These are phyloP conservation scores for Allium cepa DNA, from an alignment of 106 monocot genomes.

Conservation along the genomic window DNA sequence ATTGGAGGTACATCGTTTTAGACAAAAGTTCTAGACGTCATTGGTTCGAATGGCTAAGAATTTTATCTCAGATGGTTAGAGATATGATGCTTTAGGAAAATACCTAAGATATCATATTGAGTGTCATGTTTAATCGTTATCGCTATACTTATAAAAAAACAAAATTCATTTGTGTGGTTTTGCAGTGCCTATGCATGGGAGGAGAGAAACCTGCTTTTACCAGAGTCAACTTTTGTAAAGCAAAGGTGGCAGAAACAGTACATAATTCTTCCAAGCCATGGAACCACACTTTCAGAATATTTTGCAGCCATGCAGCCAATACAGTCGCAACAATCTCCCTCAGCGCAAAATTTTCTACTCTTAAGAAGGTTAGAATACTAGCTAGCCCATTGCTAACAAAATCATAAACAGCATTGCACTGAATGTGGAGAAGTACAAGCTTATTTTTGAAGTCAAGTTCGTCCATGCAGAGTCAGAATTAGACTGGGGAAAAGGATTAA, in stretches of 20 bases:
- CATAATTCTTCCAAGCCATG: slow-evolving; percentile 16
- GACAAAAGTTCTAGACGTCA: background rate
- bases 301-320: slow-evolving; percentile 25
- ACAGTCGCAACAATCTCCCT: slow-evolving; percentile 14
- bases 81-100: no score
- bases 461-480: slow-evolving; percentile 9
- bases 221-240: slow-evolving; percentile 23
- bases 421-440: background rate
- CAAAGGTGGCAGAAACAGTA: slow-evolving; percentile 30
- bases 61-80: no score
- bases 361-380: slow-evolving; percentile 15
- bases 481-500: slow-evolving; percentile 11
- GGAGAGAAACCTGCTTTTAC: slow-evolving; percentile 19
- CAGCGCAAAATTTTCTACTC: slow-evolving; percentile 3
- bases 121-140: background rate
- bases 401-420: background rate
- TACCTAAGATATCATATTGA: background rate
- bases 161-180: background rate
- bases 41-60: background rate
- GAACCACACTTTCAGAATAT: slow-evolving; percentile 33
- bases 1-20: background rate
- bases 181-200: slow-evolving; percentile 19
- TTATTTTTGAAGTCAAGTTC: slow-evolving; percentile 14
- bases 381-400: background rate
- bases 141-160: background rate